These are phyloP conservation scores for Globisporangium cederbergense DNA, from an alignment of 352 stramenopile species.

Conservation along the genomic window DNA sequence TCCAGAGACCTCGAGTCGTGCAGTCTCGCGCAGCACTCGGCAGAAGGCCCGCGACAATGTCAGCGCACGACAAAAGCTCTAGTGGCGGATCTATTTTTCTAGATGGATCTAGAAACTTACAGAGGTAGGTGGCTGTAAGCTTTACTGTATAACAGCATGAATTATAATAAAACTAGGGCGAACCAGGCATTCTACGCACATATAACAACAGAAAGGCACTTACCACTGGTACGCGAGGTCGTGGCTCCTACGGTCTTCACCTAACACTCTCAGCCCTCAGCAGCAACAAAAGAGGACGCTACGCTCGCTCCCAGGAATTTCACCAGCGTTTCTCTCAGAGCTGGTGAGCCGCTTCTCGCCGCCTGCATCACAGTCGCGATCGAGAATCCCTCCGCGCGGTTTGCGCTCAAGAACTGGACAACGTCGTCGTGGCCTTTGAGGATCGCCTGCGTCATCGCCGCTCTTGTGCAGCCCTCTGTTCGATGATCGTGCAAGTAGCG, in stretches of 20 bases:
- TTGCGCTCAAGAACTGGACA: slow-evolving; percentile 9
- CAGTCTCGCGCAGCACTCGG: too few relatives aligned
- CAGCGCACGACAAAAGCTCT: too few relatives aligned
- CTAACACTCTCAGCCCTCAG: neutral
- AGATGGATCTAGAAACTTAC: too few relatives aligned
- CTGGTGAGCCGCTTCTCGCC: neutral
- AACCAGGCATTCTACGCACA: too few relatives aligned
- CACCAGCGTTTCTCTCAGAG: neutral
- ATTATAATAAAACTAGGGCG: too few relatives aligned
- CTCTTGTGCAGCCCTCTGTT: slow-evolving; percentile 12
- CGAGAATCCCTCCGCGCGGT: slow-evolving; percentile 13
- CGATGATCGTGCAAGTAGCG: slow-evolving; percentile 14
- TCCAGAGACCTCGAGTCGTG: too few relatives aligned
- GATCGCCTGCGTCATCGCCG: slow-evolving; percentile 11
- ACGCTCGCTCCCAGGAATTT: neutral
- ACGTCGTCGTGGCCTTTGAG: slow-evolving; percentile 6
- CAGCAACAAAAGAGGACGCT: neutral
- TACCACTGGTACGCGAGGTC: too few relatives aligned
- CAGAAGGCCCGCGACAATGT: too few relatives aligned
- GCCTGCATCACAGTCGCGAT: slow-evolving; percentile 8
- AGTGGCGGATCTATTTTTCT: too few relatives aligned
- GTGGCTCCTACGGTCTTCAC: neutral
- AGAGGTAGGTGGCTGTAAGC: too few relatives aligned
- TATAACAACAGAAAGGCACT: too few relatives aligned
- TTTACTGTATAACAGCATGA: too few relatives aligned